phyloP scores from a whole-genome alignment of 345 rosid species.

The Populus nigra region DNA sequence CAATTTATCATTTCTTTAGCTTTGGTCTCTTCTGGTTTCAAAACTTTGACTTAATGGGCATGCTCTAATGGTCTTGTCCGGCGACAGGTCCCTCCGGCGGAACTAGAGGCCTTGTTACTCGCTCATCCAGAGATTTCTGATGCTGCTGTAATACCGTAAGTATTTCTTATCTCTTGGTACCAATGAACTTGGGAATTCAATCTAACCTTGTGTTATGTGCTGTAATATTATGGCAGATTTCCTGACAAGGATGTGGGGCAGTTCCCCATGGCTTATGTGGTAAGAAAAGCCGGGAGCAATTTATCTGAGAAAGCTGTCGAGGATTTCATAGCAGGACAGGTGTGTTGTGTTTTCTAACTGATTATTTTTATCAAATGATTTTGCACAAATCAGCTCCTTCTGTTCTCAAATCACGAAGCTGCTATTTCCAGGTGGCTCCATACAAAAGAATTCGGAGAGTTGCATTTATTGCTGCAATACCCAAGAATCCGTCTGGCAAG shows the following conservation, averaged over 20 bases:
- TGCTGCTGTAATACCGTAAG: constrained; percentile 88
- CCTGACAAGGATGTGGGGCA: constrained; percentile 85
- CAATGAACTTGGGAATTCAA: background rate
- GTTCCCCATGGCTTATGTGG: constrained; percentile 79
- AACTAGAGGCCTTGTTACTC: constrained; percentile 77
- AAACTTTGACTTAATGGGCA: background rate
- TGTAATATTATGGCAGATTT: constrained; percentile 40
- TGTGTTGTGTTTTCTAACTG: constrained; percentile 6
- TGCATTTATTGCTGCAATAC: constrained; percentile 55
- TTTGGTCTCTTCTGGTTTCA: background rate
- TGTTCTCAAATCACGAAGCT: background rate
- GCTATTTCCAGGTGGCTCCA: constrained; percentile 61
- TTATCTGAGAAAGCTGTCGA: constrained; percentile 47
- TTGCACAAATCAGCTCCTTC: background rate
- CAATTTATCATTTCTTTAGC: background rate
- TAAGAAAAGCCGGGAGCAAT: constrained; percentile 52
- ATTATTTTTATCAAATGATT: background rate
- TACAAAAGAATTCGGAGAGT: constrained; percentile 71
- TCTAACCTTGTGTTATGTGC: background rate
- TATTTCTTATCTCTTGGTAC: background rate
- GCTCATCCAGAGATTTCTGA: constrained; percentile 67
- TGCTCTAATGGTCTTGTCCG: background rate
- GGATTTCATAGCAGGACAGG: constrained; percentile 73
- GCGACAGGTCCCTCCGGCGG: constrained; percentile 83
- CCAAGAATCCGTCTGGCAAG: constrained; percentile 81